Evolutionary conservation across 1,284 basidiomycete genomes (phyloP), one percentile per base, ranked within the genome.

Genomic region (Melampsora americana): DNA sequence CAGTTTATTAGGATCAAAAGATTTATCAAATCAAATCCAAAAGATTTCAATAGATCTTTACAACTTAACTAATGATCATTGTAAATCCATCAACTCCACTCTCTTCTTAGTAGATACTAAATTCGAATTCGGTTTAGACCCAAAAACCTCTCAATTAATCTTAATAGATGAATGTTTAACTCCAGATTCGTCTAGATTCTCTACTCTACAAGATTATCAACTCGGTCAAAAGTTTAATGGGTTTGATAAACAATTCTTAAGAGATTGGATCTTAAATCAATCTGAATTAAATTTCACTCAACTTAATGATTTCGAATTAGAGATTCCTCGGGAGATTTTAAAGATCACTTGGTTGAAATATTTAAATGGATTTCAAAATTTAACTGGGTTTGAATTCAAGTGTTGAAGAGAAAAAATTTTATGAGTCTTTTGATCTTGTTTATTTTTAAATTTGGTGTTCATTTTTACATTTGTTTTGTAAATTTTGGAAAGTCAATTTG

Each of bases 111-210:
- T 95, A 59, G 96, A 99, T 83, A 93, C 92, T 61, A 93, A 94
- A 82, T 92, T 94, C 82, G 92, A 93, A 83, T 93, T 93, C 80
- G 92, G 92, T 4, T 86, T 93, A 59, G 82, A 90, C 80, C 83
- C 56, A 70, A 50, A 46, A 35, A 44, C 72, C 3, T 66, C 79
- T 42, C 80, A 83, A 65, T 86, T 98, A 66, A 92, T 96, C 79
- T 87, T 99, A 56, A 90, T 99, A 79, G 96, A 99, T 83, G 95
- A 99, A 82, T 89, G 93, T 20, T 88, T 99, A 69, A 99, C 96
- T 0, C 95, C 95, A 6, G 96, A 99, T 84, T 96, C 93, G 28
- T 97, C 94, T 23, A 88, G 95, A 56, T 99, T 98, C 86, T 99
- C 96, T 95, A 90, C 93, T 0, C 86, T 89, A 0, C 86, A 85